Conservation (phyloP, 2,329 filamentous ascomycete genomes). For the Ceratocystis alfenasii region DNA sequence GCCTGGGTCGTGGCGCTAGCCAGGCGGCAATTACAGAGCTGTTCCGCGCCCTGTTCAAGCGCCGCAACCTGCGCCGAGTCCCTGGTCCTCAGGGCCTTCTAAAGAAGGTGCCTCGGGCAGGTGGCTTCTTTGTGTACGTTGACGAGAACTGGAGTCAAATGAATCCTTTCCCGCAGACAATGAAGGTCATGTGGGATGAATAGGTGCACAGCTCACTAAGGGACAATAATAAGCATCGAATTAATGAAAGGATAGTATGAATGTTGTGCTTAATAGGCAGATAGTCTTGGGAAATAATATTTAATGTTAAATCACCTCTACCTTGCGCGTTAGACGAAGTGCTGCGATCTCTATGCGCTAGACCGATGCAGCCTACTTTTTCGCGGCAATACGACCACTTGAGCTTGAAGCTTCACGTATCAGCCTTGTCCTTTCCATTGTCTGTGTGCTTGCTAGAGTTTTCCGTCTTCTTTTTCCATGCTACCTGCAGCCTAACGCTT, state of each 20-base stretch:
- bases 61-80: conserved; percentile 48
- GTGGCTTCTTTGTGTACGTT: conserved; percentile 50
- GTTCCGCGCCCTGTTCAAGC: conserved; percentile 52
- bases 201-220: conserved; percentile 12
- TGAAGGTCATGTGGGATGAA: conserved; percentile 43
- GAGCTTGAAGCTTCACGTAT: too few relatives aligned
- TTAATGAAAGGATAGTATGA: not conserved
- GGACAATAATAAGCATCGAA: not conserved
- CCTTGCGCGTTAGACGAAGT: too few relatives aligned
- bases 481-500: not conserved
- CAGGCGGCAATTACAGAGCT: conserved; percentile 54
- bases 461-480: not conserved
- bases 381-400: too few relatives aligned
- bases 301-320: too few relatives aligned
- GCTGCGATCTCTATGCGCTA: too few relatives aligned
- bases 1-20: conserved; percentile 48
- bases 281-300: too few relatives aligned
- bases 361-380: too few relatives aligned
- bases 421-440: too few relatives aligned
- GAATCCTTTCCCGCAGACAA: conserved; percentile 39
- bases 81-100: conserved; percentile 53
- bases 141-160: conserved; percentile 49
- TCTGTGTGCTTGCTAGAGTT: not conserved
- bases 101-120: conserved; percentile 49
- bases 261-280: not conserved